A percentile compares a stretch with the other conserved stretches of the same genome.
Conservation (phyloP, 2,329 filamentous ascomycete genomes). For the Colletotrichum paranaense region DNA sequence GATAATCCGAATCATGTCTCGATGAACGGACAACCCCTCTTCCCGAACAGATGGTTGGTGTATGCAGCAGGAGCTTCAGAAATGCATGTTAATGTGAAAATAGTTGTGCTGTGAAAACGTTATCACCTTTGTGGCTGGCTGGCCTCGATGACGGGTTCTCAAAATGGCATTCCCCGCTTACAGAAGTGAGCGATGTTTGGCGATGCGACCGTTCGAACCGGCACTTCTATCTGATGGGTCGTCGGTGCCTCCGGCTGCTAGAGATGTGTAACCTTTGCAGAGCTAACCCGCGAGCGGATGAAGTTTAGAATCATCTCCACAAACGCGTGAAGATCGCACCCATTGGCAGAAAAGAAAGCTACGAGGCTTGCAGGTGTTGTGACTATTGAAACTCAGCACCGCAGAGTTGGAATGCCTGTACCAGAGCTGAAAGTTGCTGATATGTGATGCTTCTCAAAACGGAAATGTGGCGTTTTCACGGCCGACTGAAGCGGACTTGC, state of each 20-base stretch:
- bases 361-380: neutral
- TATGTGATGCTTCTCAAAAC: neutral
- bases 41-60: neutral
- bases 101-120: neutral
- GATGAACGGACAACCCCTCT: neutral
- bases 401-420: neutral
- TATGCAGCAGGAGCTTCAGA: neutral
- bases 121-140: neutral
- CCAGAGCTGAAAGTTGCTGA: neutral
- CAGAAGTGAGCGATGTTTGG: neutral
- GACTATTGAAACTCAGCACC: neutral
- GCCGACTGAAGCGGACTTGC: neutral
- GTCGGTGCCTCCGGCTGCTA: neutral
- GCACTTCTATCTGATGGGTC: neutral
- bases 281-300: neutral
- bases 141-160: neutral
- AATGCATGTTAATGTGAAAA: neutral
- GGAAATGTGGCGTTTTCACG: neutral
- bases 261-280: neutral
- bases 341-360: neutral
- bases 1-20: slow-evolving; percentile 16
- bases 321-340: neutral
- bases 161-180: neutral
- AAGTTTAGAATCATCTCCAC: neutral
- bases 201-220: neutral